Evolutionary conservation across 2,329 filamentous ascomycete species (phyloP).

Genomic region (Hymenoscyphus fructigenus): DNA sequence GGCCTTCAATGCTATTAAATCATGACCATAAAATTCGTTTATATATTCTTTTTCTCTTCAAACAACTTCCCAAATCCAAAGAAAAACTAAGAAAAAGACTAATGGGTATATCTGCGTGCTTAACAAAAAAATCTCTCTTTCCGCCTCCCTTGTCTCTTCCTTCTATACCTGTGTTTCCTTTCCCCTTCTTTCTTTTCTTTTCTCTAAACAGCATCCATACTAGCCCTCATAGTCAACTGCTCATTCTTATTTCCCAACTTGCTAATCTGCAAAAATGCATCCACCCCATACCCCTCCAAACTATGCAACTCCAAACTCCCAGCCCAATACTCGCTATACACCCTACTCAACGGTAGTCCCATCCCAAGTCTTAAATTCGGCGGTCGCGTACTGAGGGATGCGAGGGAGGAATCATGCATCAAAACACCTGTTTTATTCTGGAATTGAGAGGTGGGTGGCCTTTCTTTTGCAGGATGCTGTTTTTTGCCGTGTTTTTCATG

Average conservation of each 20-base stretch:
- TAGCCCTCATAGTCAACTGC: constrained; percentile 75
- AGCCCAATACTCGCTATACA: constrained; percentile 98
- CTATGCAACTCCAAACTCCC: constrained; percentile 88
- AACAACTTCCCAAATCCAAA: not conserved
- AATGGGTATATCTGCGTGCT: not conserved
- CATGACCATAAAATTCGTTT: not conserved
- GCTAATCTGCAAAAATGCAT: constrained; percentile 93
- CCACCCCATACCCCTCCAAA: constrained; percentile 91
- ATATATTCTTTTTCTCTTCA: not conserved
- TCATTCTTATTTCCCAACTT: constrained; percentile 98
- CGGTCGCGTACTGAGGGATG: constrained; percentile 76
- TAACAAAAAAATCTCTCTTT: not conserved
- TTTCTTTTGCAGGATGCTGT: not conserved
- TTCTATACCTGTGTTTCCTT: not conserved
- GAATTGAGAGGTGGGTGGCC: constrained; percentile 35
- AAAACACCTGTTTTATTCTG: constrained; percentile 3
- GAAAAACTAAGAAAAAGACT: not conserved
- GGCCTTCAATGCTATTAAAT: too few species aligned
- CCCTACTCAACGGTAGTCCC: constrained; percentile 86
- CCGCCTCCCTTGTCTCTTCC: not conserved
- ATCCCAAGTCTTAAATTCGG: constrained; percentile 88
- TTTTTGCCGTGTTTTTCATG: not conserved
- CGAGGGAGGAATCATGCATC: constrained; percentile 57
- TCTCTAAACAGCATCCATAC: constrained; percentile 66
- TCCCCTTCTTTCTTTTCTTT: not conserved